A percentile compares a stretch with the other conserved stretches of the same genome.
Conservation (phyloP, 352 stramenopile genomes). For the Globisporangium spiculum region DNA sequence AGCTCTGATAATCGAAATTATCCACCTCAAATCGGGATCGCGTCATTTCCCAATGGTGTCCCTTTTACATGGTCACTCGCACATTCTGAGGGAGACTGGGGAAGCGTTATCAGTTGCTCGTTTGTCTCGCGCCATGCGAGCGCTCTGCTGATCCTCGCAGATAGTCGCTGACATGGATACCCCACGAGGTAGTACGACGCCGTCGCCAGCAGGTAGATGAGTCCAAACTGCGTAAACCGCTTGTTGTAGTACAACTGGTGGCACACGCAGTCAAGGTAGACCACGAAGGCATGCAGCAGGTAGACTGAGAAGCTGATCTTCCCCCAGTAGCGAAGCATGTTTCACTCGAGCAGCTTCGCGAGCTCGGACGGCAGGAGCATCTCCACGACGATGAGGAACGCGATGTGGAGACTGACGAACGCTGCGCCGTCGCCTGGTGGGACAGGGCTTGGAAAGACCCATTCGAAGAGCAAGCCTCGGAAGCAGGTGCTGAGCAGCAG, state of each 20-base stretch:
- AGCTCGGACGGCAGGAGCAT: conserved; percentile 13
- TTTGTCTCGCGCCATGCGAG: too few relatives aligned
- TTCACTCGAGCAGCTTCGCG: conserved; percentile 10
- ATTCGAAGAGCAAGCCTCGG: conserved; percentile 28
- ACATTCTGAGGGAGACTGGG: too few relatives aligned
- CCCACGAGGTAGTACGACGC: conserved; percentile 40
- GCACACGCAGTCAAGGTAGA: conserved; percentile 15
- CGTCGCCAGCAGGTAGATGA: conserved; percentile 26
- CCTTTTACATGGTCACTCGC: too few relatives aligned
- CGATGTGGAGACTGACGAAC: conserved; percentile 29
- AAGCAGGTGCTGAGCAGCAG: conserved; percentile 32
- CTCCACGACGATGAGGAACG: conserved; percentile 13
- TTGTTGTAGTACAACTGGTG: conserved; percentile 21
- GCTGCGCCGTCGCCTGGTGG: conserved; percentile 11
- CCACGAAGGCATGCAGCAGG: conserved; percentile 40
- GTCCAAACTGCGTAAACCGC: conserved; percentile 15
- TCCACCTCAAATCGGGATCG: too few relatives aligned
- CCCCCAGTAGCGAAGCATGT: conserved; percentile 21
- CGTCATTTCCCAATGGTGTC: too few relatives aligned
- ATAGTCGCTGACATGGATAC: conserved; percentile 37
- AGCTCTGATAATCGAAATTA: too few relatives aligned
- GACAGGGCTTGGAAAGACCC: too few relatives aligned
- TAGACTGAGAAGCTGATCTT: conserved; percentile 43
- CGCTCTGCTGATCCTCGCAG: conserved; percentile 23
- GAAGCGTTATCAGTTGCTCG: too few relatives aligned